Percentiles rank a stretch among this genome's conserved stretches.
phyloP scores from a whole-genome alignment of 148 eudicot genomes.

The Diospyros kaki region DNA sequence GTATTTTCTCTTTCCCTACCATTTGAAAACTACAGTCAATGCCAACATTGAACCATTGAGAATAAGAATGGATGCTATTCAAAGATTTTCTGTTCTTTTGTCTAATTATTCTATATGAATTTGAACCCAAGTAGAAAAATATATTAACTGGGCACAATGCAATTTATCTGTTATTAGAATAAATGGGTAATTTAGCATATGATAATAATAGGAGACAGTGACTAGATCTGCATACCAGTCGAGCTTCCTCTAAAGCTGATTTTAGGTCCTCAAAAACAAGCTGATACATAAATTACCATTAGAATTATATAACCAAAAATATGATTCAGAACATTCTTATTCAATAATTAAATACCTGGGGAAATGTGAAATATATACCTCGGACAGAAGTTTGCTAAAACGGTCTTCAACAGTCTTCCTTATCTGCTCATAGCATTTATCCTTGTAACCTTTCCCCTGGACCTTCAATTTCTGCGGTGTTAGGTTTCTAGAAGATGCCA shows the following conservation, averaged over 20 bases:
- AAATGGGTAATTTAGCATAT: neutral
- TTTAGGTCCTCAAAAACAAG: conserved; percentile 72
- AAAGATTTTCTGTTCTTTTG: neutral
- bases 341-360: neutral
- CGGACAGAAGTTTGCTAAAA: conserved; percentile 66
- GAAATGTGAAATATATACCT: conserved; percentile 39
- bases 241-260: conserved; percentile 92
- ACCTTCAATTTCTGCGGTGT: conserved; percentile 57
- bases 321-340: neutral
- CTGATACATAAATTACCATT: conserved; percentile 29
- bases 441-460: conserved; percentile 93
- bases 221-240: conserved; percentile 43
- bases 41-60: neutral
- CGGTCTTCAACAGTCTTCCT: conserved; percentile 82
- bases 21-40: neutral
- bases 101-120: neutral
- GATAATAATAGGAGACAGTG: neutral
- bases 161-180: neutral
- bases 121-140: neutral
- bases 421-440: conserved; percentile 93
- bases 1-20: neutral
- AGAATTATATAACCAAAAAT: neutral
- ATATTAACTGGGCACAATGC: neutral
- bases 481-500: conserved; percentile 52
- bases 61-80: neutral